Conservation (phyloP, 352 stramenopile genomes). For the Globisporangium solare region DNA sequence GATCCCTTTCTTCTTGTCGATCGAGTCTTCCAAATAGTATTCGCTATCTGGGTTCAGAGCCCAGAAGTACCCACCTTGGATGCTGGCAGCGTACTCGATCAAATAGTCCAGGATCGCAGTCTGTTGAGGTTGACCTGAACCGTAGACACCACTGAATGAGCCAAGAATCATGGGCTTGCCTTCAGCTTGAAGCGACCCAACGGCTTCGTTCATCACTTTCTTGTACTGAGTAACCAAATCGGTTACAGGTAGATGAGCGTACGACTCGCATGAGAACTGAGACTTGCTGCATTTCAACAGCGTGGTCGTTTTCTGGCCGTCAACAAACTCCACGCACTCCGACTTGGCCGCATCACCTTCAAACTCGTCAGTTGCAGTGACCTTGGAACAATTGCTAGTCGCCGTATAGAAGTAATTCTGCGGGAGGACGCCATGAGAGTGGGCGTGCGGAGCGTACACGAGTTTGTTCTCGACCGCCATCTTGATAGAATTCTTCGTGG, state of each 20-base stretch:
- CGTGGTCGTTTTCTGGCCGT: constrained; percentile 31
- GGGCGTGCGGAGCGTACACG: constrained; percentile 58
- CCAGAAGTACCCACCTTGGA: constrained; percentile 64
- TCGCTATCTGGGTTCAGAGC: constrained; percentile 58
- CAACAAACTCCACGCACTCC: constrained; percentile 41
- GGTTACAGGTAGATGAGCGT: constrained; percentile 28
- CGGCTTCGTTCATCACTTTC: constrained; percentile 35
- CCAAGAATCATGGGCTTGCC: constrained; percentile 45
- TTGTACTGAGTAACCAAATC: constrained; percentile 31
- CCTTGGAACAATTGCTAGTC: constrained; percentile 35
- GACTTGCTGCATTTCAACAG: constrained; percentile 31
- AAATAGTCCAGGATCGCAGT: constrained; percentile 52
- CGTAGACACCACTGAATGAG: constrained; percentile 66
- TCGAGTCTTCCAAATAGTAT: constrained; percentile 51
- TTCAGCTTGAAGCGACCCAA: constrained; percentile 29
- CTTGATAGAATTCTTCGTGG: constrained; percentile 37
- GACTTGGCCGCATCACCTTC: constrained; percentile 15
- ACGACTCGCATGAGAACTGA: constrained; percentile 35
- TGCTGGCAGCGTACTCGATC: constrained; percentile 43
- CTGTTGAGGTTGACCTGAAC: constrained; percentile 42
- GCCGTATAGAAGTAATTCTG: constrained; percentile 56
- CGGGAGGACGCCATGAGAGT: constrained; percentile 47
- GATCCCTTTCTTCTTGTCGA: constrained; percentile 31
- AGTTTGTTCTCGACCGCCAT: constrained; percentile 47
- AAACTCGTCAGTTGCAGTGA: constrained; percentile 22